phyloP scores from a whole-genome alignment of 345 rosid species.

The Citrus trifoliata region DNA sequence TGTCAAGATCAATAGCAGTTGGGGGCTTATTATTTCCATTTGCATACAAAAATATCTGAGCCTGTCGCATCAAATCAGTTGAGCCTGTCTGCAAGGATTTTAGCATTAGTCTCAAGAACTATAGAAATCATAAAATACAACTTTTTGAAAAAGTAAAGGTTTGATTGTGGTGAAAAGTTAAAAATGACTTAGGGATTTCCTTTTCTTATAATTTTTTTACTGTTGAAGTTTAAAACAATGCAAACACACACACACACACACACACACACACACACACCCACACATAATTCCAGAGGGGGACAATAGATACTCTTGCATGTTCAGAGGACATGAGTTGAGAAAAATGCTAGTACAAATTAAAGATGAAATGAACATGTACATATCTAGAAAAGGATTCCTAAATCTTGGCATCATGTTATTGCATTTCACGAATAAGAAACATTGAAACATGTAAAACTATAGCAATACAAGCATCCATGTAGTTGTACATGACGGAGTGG shows the following conservation, averaged over 20 bases:
- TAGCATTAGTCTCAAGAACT: constrained; percentile 2
- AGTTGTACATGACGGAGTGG: neutral
- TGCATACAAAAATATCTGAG: constrained; percentile 73
- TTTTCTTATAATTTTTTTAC: neutral
- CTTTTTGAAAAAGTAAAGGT: neutral
- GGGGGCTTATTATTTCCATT: constrained; percentile 82
- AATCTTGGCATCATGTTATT: neutral
- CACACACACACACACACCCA: too few relatives aligned
- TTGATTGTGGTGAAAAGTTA: neutral
- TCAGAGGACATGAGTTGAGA: neutral
- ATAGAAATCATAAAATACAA: neutral
- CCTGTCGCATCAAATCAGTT: constrained; percentile 65
- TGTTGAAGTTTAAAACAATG: too few relatives aligned
- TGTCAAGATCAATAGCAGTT: constrained; percentile 86
- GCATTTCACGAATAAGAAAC: constrained; percentile 1
- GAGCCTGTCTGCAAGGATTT: constrained; percentile 55
- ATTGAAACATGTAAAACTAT: neutral
- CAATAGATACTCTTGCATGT: neutral
- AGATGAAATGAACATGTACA: neutral
- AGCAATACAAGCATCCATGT: neutral
- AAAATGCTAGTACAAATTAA: neutral
- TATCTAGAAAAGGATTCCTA: neutral
- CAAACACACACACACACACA: neutral
- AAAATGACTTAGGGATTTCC: neutral
- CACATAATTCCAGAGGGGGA: neutral